Evolutionary conservation across 768 basidiomycete species (phyloP).

Genomic region (Pilatotrama ljubarskyi): DNA sequence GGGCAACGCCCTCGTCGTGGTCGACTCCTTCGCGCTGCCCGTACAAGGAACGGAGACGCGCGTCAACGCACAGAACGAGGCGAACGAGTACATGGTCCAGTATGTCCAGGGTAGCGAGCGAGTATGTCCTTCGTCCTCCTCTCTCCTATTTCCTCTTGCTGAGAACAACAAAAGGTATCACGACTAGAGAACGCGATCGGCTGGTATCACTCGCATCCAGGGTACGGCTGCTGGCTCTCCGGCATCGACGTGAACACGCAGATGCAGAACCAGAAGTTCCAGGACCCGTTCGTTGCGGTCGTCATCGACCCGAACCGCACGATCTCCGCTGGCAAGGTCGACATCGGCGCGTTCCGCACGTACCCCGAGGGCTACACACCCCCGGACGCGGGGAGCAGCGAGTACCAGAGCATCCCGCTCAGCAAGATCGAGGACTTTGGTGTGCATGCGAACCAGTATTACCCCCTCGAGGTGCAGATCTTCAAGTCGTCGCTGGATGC

Average conservation of each 20-base stretch:
- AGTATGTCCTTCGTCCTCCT: conserved; percentile 43
- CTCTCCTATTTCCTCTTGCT: neutral
- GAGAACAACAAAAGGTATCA: conserved; percentile 57
- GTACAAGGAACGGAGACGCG: conserved; percentile 98
- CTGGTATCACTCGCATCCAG: conserved; percentile 99
- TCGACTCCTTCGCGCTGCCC: conserved; percentile 96
- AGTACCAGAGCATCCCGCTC: conserved; percentile 95
- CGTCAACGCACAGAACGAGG: conserved; percentile 94
- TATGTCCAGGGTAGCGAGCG: conserved; percentile 81
- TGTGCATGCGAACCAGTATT: conserved; percentile 96
- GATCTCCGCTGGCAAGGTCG: conserved; percentile 96
- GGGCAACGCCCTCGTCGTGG: conserved; percentile 74
- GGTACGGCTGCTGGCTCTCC: conserved; percentile 98
- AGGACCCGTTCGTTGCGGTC: conserved; percentile 96
- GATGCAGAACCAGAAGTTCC: conserved; percentile 90
- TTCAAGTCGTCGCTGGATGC: conserved; percentile 92
- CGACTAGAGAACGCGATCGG: conserved; percentile 86
- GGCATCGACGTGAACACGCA: conserved; percentile 99
- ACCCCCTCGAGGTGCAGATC: conserved; percentile 89
- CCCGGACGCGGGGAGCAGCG: conserved; percentile 62
- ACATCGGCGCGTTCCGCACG: conserved; percentile 98
- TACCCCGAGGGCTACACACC: conserved; percentile 96
- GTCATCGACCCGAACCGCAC: conserved; percentile 99
- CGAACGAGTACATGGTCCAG: conserved; percentile 98
- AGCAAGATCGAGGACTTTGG: conserved; percentile 99